These are phyloP conservation scores for Termitomyces sp. DNA, from an alignment of 768 basidiomycete species.

Conservation along the genomic window DNA sequence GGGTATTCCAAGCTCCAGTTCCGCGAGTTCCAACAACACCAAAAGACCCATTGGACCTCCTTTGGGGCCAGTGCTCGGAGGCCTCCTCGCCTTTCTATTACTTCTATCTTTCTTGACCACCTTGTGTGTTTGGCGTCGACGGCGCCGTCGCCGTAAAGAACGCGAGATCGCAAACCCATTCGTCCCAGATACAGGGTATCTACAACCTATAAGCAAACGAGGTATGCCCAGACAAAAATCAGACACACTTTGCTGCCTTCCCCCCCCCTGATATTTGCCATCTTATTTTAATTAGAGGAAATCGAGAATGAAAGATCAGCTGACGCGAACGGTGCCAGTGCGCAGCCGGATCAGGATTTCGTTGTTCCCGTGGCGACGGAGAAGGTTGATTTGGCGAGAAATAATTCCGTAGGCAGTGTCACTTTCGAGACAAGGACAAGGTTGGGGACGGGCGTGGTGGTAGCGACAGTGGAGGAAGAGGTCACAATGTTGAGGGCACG, in stretches of 20 bases:
- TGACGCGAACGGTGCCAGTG: not conserved
- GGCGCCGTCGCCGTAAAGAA: not conserved
- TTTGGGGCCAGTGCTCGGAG: not conserved
- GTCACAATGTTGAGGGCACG: not conserved
- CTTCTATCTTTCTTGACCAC: not conserved
- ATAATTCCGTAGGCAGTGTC: too few species aligned
- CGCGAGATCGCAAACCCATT: not conserved
- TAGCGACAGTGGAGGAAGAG: not conserved
- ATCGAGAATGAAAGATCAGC: not conserved
- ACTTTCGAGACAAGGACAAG: too few species aligned
- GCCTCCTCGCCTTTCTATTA: not conserved
- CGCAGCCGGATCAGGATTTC: not conserved
- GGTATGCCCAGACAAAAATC: not conserved
- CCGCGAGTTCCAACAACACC: not conserved
- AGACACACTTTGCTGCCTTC: not conserved
- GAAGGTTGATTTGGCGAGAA: not conserved
- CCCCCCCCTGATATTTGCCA: not conserved
- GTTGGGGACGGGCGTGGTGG: not conserved
- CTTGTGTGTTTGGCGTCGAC: not conserved
- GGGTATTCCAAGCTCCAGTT: not conserved
- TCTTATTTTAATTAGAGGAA: not conserved
- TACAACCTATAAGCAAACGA: not conserved
- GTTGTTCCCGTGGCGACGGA: not conserved
- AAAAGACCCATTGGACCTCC: not conserved
- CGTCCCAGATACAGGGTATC: not conserved